Base-by-base conservation (phyloP, 192 early-diverging fungal genomes). In the Entomortierella chlamydospora region DNA sequence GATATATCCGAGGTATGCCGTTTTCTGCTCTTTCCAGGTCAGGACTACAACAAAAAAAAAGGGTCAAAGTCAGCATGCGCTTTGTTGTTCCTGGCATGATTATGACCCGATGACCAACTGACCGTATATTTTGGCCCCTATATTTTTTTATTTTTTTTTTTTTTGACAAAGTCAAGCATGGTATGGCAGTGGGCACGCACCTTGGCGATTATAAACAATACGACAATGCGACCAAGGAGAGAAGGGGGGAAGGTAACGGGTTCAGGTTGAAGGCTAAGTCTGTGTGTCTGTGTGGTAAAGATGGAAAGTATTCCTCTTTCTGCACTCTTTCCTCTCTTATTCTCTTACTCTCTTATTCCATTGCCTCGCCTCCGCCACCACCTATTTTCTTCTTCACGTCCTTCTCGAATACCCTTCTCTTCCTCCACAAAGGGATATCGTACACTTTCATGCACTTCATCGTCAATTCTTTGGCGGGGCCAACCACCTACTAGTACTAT, bases 21-120 rank as follows among this genome's bases (percentile, higher is more conserved):
- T n/a, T n/a, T n/a, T n/a, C n/a, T n/a, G n/a, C n/a, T n/a, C n/a
- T n/a, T n/a, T n/a, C n/a, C n/a, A n/a, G n/a, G n/a, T n/a, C n/a
- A n/a, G n/a, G n/a, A n/a, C n/a, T 57, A 57, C 56, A 57, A 57
- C 34, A 34, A 42, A 59, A 59, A 59, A 23, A 59, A 59, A 59
- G 57, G 57, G 57, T 59, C 57, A 59, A 37, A 37, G 57, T 59
- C 57, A 59, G 25, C 57, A 22, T 42, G 29, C 57, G 37, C 30
- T 18, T 31, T 57, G 34, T 34, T 33, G 26, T 59, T 39, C 45
- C 45, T 47, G 45, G 15, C 45, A 47, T 59, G 57, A n/a, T 42
- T 23, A 34, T 57, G 55, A 47, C 45, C 45, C 23, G 55, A 31
- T 29, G 55, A 57, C 26, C 52, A 54, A 54, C 52, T 54, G 52